Base-by-base conservation (phyloP, 2,329 filamentous ascomycete species). In the Diplodia scrobiculata region DNA sequence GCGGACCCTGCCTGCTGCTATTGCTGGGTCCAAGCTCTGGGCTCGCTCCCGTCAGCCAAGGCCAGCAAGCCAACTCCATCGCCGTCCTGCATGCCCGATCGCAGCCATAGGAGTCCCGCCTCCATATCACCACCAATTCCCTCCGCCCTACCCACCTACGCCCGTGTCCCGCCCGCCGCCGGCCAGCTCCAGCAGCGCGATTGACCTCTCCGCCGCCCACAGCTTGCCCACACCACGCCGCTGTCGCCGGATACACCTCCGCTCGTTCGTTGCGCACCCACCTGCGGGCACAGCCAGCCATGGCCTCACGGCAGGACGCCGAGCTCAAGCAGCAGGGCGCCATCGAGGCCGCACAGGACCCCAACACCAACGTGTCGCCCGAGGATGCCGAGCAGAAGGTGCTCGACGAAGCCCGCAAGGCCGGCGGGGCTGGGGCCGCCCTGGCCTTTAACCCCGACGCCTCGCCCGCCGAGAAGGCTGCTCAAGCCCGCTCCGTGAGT, bases 401-500 rank as follows among this genome's bases (percentile, higher is more conserved):
- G 58, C 84, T 96, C 29, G 83, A 91, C 64, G 88, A 96, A 77
- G 91, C 91, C 71, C 87, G 84, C 73, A 89, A 90, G 72, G 91
- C 89, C 13, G 95, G 95, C 50, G 86, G 90, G 25, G 81, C 89
- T 50, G 86, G 90, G 27, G 81, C 89, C 34, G 93, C 92, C 69
- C 95, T 91, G 76, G 86, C 88, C 68, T 99, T 98, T 80, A 86
- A 99, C 75, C 92, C 95, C 0, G 81, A 97, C 81, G 93, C 92
- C 50, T 89, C 84, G 51, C 84, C 89, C 0, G 91, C 92, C 76
- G 84, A 96, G 78, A 99, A 99, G 82, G 89, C 86, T 68, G 89
- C 89, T 36, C 91, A 93, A 75, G 89, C 90, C 25, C 83, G 85
- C 83, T 86, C 88, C 74, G 92, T 96, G 84, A 73, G 89, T 83